Percentiles rank a stretch among this genome's conserved stretches.
Evolutionary conservation across 2,329 filamentous ascomycete species (phyloP).

Genomic region (Calonectria hongkongensis): DNA sequence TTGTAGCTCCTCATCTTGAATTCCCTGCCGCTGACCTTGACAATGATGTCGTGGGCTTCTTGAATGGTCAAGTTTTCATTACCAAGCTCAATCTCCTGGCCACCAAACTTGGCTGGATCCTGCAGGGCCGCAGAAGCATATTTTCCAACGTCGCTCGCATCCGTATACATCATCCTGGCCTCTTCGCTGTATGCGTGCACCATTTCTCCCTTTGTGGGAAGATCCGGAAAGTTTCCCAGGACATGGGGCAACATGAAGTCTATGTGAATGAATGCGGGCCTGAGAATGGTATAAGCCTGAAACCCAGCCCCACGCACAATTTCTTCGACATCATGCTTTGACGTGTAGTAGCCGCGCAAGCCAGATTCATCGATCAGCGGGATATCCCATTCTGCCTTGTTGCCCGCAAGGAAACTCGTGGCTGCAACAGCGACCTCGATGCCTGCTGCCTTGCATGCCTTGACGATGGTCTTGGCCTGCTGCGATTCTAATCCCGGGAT

Average conservation of each 20-base stretch:
- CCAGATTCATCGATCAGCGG: conserved; percentile 21
- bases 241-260: conserved; percentile 54
- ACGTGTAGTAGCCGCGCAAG: conserved; percentile 59
- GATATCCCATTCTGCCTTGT: conserved; percentile 53
- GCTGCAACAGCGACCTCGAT: conserved; percentile 54
- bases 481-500: conserved; percentile 54
- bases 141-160: conserved; percentile 56
- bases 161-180: conserved; percentile 54
- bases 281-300: conserved; percentile 58
- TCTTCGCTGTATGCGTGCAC: conserved; percentile 51
- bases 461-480: conserved; percentile 58
- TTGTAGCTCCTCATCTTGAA: conserved; percentile 49
- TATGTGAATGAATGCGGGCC: conserved; percentile 55
- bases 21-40: conserved; percentile 56
- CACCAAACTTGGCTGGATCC: conserved; percentile 55
- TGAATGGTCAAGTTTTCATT: conserved; percentile 56
- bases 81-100: conserved; percentile 57
- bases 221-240: conserved; percentile 54
- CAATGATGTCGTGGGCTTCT: conserved; percentile 55
- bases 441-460: conserved; percentile 58
- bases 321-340: conserved; percentile 62
- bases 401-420: conserved; percentile 50
- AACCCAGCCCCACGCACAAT: conserved; percentile 55
- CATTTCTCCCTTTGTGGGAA: conserved; percentile 55
- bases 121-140: conserved; percentile 59